These are phyloP conservation scores for Chlorella variabilis DNA, from an alignment of 163 green algal genomes.

Conservation along the genomic window DNA sequence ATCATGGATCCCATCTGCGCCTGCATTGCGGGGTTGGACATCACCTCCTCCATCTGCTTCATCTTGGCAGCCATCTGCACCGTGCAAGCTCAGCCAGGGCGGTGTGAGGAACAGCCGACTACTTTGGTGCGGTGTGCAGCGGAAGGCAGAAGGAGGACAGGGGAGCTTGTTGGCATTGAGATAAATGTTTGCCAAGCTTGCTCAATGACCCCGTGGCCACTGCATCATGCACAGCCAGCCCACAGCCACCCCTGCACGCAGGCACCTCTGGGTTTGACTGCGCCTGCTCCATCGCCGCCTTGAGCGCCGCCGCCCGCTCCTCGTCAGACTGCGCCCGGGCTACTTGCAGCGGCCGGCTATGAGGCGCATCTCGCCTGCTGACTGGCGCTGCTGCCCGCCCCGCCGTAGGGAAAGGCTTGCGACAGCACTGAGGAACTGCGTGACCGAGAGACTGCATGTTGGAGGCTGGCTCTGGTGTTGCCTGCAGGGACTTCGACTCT, in stretches of 20 bases:
- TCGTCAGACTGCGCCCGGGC: slow-evolving; percentile 12
- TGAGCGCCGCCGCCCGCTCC: slow-evolving; percentile 2
- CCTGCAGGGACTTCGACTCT: too few species aligned
- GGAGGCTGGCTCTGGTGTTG: too few species aligned
- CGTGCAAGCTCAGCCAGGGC: not conserved
- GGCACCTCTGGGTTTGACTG: slow-evolving; percentile 33
- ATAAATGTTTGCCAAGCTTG: too few species aligned
- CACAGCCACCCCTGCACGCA: too few species aligned
- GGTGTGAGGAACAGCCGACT: not conserved
- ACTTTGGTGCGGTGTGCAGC: too few species aligned
- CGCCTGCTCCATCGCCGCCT: slow-evolving; percentile 16
- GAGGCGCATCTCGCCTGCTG: not conserved
- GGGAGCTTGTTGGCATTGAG: too few species aligned
- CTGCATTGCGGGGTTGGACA: slow-evolving; percentile 58
- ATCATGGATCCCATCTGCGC: slow-evolving; percentile 58
- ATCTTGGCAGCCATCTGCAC: slow-evolving; percentile 19
- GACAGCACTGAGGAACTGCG: not conserved
- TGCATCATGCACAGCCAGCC: too few species aligned
- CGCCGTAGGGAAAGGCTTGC: not conserved
- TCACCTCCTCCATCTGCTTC: slow-evolving; percentile 47
- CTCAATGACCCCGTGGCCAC: too few species aligned
- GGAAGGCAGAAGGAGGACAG: too few species aligned
- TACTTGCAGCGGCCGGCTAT: not conserved
- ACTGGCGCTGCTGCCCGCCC: not conserved
- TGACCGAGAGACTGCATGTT: too few species aligned